These are phyloP conservation scores for Saccharomycopsis schoenii DNA, from an alignment of 805 yeast species.

Conservation along the genomic window DNA sequence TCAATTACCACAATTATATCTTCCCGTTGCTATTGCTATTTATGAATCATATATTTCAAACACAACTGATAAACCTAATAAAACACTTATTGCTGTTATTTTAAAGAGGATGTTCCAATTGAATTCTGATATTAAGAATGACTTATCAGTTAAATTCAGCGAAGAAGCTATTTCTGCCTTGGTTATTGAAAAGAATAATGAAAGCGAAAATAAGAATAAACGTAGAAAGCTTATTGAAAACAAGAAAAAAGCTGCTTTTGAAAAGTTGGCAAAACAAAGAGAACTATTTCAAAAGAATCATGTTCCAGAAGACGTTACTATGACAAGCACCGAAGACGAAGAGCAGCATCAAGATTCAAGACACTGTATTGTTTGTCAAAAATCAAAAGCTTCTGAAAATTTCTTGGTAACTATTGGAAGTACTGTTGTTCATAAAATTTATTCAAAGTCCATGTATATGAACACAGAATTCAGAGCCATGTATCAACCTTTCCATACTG, in stretches of 20 bases:
- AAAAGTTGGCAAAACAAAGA: conserved; percentile 14
- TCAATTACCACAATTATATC: neutral
- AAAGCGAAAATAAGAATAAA: conserved; percentile 5
- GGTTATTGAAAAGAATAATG: neutral
- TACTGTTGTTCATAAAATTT: conserved; percentile 44
- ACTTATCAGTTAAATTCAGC: neutral
- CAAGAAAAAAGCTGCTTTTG: conserved; percentile 14
- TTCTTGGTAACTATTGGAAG: conserved; percentile 66
- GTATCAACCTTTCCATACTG: conserved; percentile 17
- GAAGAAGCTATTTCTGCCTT: neutral
- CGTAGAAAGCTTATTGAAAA: conserved; percentile 8
- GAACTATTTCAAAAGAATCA: conserved; percentile 6
- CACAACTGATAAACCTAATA: neutral
- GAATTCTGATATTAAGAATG: neutral
- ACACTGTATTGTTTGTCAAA: conserved; percentile 17
- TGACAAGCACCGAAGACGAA: neutral
- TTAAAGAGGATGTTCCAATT: neutral
- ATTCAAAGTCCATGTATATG: conserved; percentile 52
- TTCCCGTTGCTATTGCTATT: neutral
- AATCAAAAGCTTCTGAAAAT: conserved; percentile 41
- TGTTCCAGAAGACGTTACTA: neutral
- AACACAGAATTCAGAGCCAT: conserved; percentile 35
- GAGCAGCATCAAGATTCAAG: conserved; percentile 20
- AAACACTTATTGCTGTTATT: neutral
- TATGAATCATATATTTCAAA: neutral